Evolutionary conservation across 106 monocot species (phyloP).

Genomic region (Platanthera guangdongensis): DNA sequence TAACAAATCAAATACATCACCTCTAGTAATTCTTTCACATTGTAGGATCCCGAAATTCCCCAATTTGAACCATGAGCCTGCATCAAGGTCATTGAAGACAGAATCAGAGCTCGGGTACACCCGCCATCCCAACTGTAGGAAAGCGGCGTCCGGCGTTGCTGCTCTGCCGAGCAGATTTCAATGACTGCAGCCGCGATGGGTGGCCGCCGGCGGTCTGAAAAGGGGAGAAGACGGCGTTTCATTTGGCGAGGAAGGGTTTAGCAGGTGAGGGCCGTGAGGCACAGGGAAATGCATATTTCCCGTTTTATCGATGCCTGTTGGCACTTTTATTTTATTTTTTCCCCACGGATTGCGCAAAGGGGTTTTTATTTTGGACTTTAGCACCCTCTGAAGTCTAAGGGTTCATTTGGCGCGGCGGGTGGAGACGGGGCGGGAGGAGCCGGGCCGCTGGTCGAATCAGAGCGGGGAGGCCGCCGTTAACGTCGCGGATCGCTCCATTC

Average conservation of each 20-base stretch:
- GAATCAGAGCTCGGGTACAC: background rate
- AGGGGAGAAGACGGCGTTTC: background rate
- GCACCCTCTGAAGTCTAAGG: no score
- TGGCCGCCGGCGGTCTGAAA: background rate
- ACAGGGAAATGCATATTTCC: background rate
- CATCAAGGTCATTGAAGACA: background rate
- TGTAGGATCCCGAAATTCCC: background rate
- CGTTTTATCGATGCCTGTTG: background rate
- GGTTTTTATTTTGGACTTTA: no score
- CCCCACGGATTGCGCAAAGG: no score
- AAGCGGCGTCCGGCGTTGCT: background rate
- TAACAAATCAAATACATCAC: background rate
- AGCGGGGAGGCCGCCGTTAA: no score
- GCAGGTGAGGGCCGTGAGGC: background rate
- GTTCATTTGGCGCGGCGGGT: no score
- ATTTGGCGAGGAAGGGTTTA: background rate
- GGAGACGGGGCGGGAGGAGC: no score
- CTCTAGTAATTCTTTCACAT: background rate
- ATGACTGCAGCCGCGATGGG: background rate
- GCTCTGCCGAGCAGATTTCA: background rate
- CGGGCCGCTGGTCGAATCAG: no score
- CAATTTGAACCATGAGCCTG: background rate
- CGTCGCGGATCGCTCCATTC: no score
- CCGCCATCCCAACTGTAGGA: background rate
- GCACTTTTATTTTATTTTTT: no score